Evolutionary conservation across 768 basidiomycete species (phyloP), one percentile per base, ranked within the genome.

Genomic region (Ramaria rubella): DNA sequence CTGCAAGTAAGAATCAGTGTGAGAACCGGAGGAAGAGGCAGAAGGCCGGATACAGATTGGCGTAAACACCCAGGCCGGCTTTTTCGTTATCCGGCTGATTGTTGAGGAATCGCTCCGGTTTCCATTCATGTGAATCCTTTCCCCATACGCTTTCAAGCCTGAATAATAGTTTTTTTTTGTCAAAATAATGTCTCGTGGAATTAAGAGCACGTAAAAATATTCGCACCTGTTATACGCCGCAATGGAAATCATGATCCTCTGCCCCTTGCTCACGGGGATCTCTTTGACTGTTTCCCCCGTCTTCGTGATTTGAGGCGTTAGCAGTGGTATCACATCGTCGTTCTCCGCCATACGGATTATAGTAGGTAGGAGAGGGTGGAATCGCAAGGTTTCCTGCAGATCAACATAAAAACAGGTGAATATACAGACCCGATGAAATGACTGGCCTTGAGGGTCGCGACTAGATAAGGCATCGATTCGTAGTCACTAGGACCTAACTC

Each of bases 401-500:
- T 11, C 11, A n/a, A n/a, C 11, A 38, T 38, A 11, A 11, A 11
- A 38, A n/a, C 11, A 38, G 11, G 36, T 11, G 36, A 38, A n/a
- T n/a, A 38, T 11, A 11, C 11, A 38, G 11, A 38, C 36, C n/a
- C 36, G 36, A 38, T 38, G n/a, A 38, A 38, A 38, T 11, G 33
- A 56, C 62, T 5, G 46, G 74, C 77, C 67, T 80, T 80, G 49
- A 81, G 69, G 23, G 80, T 73, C 7, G 80, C 79, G 21, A 69
- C 62, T 38, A 78, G 64, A 59, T 76, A 78, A 5, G 72, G 67
- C 79, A 82, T 81, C 29, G 68, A 66, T 31, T 81, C 81, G 21
- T 80, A 66, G 64, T 82, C 81, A 17, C 68, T 61, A 15, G 73
- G 72, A 5, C 72, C 74, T 45, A 81, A 74, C 52, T 77, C 75